Base-by-base conservation (phyloP, 495 filamentous ascomycete species). In the Lophium mytilinum region DNA sequence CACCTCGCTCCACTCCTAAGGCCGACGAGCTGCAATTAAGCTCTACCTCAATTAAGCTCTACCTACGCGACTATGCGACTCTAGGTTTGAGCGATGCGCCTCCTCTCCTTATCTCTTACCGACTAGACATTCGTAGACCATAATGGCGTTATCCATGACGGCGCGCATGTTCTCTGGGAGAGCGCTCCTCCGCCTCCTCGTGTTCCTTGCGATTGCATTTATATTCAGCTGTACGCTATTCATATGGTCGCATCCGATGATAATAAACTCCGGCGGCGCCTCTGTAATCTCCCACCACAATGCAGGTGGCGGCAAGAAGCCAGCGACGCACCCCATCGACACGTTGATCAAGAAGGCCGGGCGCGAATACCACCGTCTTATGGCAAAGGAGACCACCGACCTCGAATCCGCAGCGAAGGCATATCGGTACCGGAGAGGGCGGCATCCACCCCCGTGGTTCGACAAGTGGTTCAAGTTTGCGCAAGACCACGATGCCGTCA, bases 371-470 rank as follows among this genome's bases (percentile, higher is more conserved):
- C 21, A 56, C 37, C 37, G 7, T 1, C 47, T 70, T 1, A 64
- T 73, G 19, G 56, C 53, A 12, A 64, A 69, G 55, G 57, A 70
- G 40, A 68, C 68, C 3, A 46, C 50, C 10, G 59, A 57, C 21
- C 19, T 73, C 19, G 36, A 60, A 30, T 53, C 55, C 7, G 62
- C 69, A 3, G 65, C 69, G 14, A 34, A 51, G 5, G 65, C 66
- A 3, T 73, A 73, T 56, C 59, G 68, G 6, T 15, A 56, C 39
- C 52, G 69, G 18, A 45, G 71, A 48, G 69, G 69, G 14, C 60
- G 71, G 10, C 69, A 73, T 55, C 71, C 71, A 14, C 71, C 71
- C 3, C 71, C 71, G 9, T 51, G 60, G 3, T 73, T 73, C 58
- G 68, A 71, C 47, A 45, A 21, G 24, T 73, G 69, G 71, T 62